Base-by-base conservation (phyloP, 495 filamentous ascomycete genomes). In the Polyplosphaeria fusca region DNA sequence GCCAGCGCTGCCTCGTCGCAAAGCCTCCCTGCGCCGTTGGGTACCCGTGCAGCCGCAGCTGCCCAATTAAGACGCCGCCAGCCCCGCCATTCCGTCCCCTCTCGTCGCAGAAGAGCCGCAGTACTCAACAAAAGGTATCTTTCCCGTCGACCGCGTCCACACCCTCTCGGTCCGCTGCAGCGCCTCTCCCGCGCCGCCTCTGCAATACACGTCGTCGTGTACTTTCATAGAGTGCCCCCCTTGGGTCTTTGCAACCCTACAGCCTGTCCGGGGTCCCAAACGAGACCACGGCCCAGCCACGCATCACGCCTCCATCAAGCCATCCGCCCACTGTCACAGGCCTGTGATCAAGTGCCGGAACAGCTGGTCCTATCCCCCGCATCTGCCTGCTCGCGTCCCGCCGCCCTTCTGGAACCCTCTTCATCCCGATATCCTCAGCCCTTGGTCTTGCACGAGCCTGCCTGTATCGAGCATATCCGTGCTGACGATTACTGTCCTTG, bases 391-490 rank as follows among this genome's bases (percentile, higher is more conserved):
- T 45, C 24, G 28, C 53, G 23, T 54, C 48, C 32, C 47, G 30
- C 45, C 23, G 37, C 38, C 39, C 58, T 61, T 66, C 63, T 66
- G 58, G 63, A 66, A 61, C 43, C 26, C 30, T 46, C 50, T 45
- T 56, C 49, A 20, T 23, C 43, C 58, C 52, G 49, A 59, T 53
- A 47, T 30, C 54, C 48, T 39, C 47, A 55, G 40, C 57, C 56
- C 48, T 12, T 20, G 58, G 58, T 12, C 4, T 14, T 47, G 13
- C 42, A 50, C 49, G 42, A 58, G 19, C 38, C 42, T 43, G n/a
- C n/a, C n/a, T 14, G 47, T 48, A 38, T 52, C 39, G 16, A 47
- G 37, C 47, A n/a, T 30, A 40, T 37, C 51, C 61, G 48, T 32
- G 27, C 51, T 23, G 47, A 43, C 54, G 40, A 23, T 25, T 39